These are phyloP conservation scores for Citrus mangshanensis DNA, from an alignment of 345 rosid genomes.

Conservation along the genomic window DNA sequence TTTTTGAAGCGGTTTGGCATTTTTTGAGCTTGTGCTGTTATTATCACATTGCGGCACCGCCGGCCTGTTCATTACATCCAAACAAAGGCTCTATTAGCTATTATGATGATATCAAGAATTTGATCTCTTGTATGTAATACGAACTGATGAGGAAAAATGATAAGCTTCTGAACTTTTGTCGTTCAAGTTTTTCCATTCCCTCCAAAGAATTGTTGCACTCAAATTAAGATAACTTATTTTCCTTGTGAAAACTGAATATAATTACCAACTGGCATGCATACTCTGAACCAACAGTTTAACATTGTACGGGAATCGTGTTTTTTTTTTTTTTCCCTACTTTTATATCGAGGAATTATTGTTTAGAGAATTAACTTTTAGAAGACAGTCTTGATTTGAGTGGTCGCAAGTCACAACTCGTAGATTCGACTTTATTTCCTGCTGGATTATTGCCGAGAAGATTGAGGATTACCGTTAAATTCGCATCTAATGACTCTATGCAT, in stretches of 20 bases:
- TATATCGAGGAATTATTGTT: not conserved
- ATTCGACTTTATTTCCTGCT: constrained; percentile 3
- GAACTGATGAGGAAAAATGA: not conserved
- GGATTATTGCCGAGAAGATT: not conserved
- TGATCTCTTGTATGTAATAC: not conserved
- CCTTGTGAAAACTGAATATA: not conserved
- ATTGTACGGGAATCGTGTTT: not conserved
- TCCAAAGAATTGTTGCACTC: not conserved
- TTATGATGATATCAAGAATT: not conserved
- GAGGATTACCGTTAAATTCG: not conserved
- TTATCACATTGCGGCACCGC: constrained; percentile 15
- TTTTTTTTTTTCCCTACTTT: not conserved
- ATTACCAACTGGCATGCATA: constrained; percentile 6
- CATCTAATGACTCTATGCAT: constrained; percentile 2
- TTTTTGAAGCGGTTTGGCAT: constrained; percentile 16
- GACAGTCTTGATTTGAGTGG: not conserved
- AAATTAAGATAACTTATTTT: not conserved
- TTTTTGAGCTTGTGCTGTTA: constrained; percentile 19
- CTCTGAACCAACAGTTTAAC: not conserved
- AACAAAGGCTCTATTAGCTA: not conserved
- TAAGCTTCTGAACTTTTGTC: not conserved
- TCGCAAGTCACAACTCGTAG: not conserved
- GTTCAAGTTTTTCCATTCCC: not conserved
- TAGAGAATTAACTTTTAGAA: not conserved
- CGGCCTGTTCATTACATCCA: not conserved